Conservation (phyloP, 176 grass and related monocot species). For the Aegilops longissima region DNA sequence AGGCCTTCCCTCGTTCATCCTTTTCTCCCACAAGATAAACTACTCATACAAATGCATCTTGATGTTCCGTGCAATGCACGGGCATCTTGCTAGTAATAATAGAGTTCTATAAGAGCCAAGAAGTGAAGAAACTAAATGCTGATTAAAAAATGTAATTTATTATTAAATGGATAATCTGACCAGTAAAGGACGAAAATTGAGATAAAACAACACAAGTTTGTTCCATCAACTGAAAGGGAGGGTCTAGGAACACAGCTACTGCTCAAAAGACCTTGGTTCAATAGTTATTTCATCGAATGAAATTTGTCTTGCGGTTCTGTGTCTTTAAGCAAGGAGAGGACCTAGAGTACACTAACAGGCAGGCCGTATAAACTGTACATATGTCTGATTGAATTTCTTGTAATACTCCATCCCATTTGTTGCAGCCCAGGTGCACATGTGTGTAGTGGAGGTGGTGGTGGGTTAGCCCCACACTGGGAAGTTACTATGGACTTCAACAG, state of each 20-base stretch:
- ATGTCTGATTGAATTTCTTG: neutral
- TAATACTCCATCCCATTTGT: neutral
- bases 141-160: neutral
- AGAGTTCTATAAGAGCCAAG: conserved; percentile 2
- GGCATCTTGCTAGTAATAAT: neutral
- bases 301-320: neutral
- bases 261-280: neutral
- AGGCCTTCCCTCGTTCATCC: too few species aligned
- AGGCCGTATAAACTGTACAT: neutral
- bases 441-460: neutral
- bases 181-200: neutral
- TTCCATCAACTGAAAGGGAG: neutral
- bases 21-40: too few species aligned
- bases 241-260: neutral
- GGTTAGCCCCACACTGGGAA: neutral
- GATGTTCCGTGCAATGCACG: too few species aligned
- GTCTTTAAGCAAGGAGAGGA: neutral
- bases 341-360: neutral
- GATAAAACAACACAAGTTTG: neutral
- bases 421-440: neutral
- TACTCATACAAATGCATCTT: too few species aligned
- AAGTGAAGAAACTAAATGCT: neutral
- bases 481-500: neutral
- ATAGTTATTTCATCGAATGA: conserved; percentile 1
- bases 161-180: conserved; percentile 4